A percentile compares a stretch with the other conserved stretches of the same genome.
Evolutionary conservation across 2,329 filamentous ascomycete species (phyloP).

Genomic region (Claviceps sp.): DNA sequence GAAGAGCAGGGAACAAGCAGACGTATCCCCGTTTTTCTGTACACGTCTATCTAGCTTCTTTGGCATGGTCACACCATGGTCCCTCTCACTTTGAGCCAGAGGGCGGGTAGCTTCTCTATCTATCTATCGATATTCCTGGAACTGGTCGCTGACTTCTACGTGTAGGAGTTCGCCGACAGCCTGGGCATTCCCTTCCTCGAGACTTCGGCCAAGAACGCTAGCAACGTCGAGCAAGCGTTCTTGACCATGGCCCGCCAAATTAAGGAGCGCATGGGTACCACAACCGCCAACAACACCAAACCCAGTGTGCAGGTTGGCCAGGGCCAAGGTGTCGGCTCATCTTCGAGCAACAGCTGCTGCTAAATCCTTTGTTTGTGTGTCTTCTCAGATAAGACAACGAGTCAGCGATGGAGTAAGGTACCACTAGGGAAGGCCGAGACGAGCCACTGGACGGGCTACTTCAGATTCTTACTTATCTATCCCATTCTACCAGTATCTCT

Average conservation of each 20-base stretch:
- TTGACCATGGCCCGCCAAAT: constrained; percentile 99
- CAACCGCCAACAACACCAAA: constrained; percentile 93
- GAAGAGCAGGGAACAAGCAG: background rate
- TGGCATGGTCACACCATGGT: background rate
- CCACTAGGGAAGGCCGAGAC: constrained; percentile 12
- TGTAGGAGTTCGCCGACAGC: constrained; percentile 94
- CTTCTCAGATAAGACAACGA: background rate
- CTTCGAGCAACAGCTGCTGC: constrained; percentile 79
- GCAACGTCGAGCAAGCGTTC: constrained; percentile 99
- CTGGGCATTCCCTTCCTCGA: constrained; percentile 98
- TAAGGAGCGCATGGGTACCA: constrained; percentile 98
- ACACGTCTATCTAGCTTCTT: background rate
- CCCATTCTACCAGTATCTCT: constrained; percentile 13
- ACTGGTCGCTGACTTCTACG: constrained; percentile 9
- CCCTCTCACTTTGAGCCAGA: too few relatives aligned
- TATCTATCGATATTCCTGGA: background rate
- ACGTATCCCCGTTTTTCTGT: too few relatives aligned
- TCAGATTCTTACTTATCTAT: constrained; percentile 12
- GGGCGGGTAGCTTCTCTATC: background rate
- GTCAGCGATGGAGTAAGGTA: constrained; percentile 2
- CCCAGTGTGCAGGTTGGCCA: constrained; percentile 91
- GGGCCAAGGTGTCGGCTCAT: constrained; percentile 84
- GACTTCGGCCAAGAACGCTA: constrained; percentile 98
- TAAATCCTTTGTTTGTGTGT: constrained; percentile 33
- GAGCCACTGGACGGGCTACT: constrained; percentile 16